Evolutionary conservation across 495 filamentous ascomycete genomes (phyloP).

Genomic region (Podospora anserina): DNA sequence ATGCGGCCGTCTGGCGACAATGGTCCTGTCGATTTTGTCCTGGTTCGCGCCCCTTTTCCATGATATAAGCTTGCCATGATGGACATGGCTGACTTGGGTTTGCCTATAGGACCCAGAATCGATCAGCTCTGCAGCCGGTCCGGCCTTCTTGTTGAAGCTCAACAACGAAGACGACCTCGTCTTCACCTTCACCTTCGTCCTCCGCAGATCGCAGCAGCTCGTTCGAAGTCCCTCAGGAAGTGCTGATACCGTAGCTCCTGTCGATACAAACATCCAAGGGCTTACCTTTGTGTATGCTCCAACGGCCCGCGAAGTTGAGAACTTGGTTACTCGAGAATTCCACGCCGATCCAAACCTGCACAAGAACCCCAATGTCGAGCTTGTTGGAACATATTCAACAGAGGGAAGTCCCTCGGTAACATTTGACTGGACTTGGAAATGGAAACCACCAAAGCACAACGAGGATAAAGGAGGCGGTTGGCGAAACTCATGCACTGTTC

Average conservation of each 20-base stretch:
- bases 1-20: constrained; percentile 73
- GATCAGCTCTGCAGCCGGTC: constrained; percentile 49
- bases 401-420: constrained; percentile 76
- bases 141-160: constrained; percentile 80
- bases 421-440: constrained; percentile 95
- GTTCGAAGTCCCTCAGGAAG: constrained; percentile 25
- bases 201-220: constrained; percentile 62
- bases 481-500: constrained; percentile 87
- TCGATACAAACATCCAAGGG: constrained; percentile 78
- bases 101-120: constrained; percentile 72
- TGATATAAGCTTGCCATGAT: constrained; percentile 15
- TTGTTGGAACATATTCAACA: constrained; percentile 85
- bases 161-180: constrained; percentile 84
- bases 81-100: not conserved
- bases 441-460: constrained; percentile 78
- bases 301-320: constrained; percentile 81
- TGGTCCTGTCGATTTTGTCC: constrained; percentile 80
- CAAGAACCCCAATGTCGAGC: constrained; percentile 91
- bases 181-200: constrained; percentile 88
- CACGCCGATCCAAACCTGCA: constrained; percentile 96
- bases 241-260: constrained; percentile 45
- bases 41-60: constrained; percentile 53
- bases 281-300: constrained; percentile 90
- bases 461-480: constrained; percentile 91
- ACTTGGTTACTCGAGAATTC: constrained; percentile 89